Conservation (phyloP, 208 protist species). For the Phytomonas sp. region DNA sequence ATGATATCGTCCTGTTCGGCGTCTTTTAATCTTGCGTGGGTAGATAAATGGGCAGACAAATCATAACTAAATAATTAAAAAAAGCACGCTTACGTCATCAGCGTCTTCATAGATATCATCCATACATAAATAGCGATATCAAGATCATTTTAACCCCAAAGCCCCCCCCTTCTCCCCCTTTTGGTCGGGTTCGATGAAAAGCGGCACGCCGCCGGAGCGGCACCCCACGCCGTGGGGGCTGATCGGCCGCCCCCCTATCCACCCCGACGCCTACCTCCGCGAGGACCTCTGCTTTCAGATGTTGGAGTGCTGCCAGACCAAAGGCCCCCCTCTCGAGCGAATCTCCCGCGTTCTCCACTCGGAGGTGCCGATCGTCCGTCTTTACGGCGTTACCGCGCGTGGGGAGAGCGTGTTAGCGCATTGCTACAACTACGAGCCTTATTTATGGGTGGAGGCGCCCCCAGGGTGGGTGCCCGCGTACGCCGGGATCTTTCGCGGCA, state of each 20-base stretch:
- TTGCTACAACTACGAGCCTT: constrained; percentile 95
- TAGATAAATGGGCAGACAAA: background rate
- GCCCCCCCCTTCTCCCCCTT: background rate
- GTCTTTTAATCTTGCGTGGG: background rate
- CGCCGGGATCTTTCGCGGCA: constrained; percentile 51
- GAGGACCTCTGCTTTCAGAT: constrained; percentile 74
- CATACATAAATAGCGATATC: constrained; percentile 5
- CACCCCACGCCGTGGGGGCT: constrained; percentile 13
- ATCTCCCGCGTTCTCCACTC: constrained; percentile 61
- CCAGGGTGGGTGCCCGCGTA: constrained; percentile 66
- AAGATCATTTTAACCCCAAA: background rate
- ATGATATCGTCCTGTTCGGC: background rate
- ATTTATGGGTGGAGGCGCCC: constrained; percentile 92
- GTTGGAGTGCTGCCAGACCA: constrained; percentile 83
- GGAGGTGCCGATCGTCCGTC: constrained; percentile 83
- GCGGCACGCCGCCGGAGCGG: too few relatives aligned
- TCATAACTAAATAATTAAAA: background rate
- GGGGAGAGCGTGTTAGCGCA: constrained; percentile 89
- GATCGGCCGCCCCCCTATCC: constrained; percentile 26
- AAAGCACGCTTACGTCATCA: background rate
- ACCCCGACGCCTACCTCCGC: constrained; percentile 29
- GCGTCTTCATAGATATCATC: background rate
- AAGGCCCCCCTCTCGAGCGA: constrained; percentile 44
- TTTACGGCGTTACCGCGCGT: constrained; percentile 91
- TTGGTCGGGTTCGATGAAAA: background rate